A percentile compares a stretch with the other conserved stretches of the same genome.
Conservation (phyloP, 2,329 filamentous ascomycete species). For the Neurospora crassa region DNA sequence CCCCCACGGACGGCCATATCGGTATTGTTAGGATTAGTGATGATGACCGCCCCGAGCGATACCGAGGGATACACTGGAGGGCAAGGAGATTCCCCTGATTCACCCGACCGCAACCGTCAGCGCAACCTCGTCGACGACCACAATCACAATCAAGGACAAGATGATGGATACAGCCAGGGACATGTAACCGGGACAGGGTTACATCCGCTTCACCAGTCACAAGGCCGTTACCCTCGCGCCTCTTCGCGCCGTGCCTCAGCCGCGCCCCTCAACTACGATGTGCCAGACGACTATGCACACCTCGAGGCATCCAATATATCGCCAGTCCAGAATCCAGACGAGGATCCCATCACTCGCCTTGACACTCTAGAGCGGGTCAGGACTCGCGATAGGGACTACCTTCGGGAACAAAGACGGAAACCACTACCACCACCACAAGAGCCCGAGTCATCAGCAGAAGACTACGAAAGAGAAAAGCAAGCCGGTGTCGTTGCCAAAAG, state of each 20-base stretch:
- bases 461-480: not conserved
- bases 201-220: not conserved
- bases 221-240: not conserved
- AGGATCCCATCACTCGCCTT: slow-evolving; percentile 26
- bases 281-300: slow-evolving; percentile 30
- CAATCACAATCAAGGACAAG: not conserved
- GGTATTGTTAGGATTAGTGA: not conserved
- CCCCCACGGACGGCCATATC: not conserved
- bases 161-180: not conserved
- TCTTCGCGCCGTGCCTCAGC: slow-evolving; percentile 7
- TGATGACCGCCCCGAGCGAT: not conserved
- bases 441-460: not conserved
- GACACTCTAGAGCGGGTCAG: slow-evolving; percentile 30
- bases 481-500: not conserved
- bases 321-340: slow-evolving; percentile 34
- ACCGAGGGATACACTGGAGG: not conserved
- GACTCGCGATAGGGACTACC: slow-evolving; percentile 19
- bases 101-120: not conserved
- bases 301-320: slow-evolving; percentile 31
- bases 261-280: slow-evolving; percentile 22
- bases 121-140: not conserved
- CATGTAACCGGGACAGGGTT: not conserved
- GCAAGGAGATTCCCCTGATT: not conserved
- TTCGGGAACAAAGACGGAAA: slow-evolving; percentile 7
- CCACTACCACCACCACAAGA: not conserved